These are phyloP conservation scores for Suillus subluteus DNA, from an alignment of 768 basidiomycete genomes.

Conservation along the genomic window DNA sequence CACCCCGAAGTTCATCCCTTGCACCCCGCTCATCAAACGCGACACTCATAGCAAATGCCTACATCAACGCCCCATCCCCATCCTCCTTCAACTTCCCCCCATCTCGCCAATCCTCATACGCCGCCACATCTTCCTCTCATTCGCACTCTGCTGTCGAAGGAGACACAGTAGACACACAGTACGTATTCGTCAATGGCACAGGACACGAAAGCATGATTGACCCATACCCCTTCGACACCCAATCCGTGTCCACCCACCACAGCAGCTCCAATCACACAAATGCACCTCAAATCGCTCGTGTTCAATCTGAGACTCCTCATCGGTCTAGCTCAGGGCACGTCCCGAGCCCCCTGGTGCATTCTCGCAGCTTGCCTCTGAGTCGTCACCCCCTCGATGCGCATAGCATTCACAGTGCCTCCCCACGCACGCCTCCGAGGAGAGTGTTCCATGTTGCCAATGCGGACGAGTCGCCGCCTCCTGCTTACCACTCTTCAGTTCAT, in stretches of 20 bases:
- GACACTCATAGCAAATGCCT: background rate
- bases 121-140: background rate
- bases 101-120: background rate
- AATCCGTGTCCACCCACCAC: constrained; percentile 28
- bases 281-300: constrained; percentile 25
- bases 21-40: background rate
- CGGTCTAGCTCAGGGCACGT: constrained; percentile 10
- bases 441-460: constrained; percentile 47
- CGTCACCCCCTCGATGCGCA: constrained; percentile 15
- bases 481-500: constrained; percentile 39
- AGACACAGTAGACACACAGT: constrained; percentile 17
- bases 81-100: background rate
- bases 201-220: constrained; percentile 26
- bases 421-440: constrained; percentile 42
- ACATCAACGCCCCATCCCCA: constrained; percentile 1
- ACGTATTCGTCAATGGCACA: constrained; percentile 29
- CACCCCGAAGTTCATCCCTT: constrained; percentile 31
- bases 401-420: constrained; percentile 15
- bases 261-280: constrained; percentile 25
- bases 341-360: constrained; percentile 30
- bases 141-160: background rate
- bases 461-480: constrained; percentile 48
- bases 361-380: constrained; percentile 24
- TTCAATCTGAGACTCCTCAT: constrained; percentile 25
- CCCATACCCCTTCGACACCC: constrained; percentile 25